These are phyloP conservation scores for Penstemon eatonii DNA, from an alignment of 257 asterid genomes.

Conservation along the genomic window DNA sequence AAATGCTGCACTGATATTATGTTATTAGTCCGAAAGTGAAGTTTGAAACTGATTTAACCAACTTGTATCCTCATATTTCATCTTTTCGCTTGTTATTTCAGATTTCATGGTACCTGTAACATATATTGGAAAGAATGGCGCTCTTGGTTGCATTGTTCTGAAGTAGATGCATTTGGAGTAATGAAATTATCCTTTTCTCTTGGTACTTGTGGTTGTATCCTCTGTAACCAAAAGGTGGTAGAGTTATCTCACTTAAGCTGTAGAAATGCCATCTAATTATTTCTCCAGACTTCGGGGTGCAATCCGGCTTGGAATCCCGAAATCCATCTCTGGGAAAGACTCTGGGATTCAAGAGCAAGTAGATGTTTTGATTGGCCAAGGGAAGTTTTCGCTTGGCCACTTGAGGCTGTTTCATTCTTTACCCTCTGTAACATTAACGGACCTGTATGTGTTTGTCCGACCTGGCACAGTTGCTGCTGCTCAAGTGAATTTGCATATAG, in stretches of 20 bases:
- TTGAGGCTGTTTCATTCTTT: conserved; percentile 44
- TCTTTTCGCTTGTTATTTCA: conserved; percentile 18
- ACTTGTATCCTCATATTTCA: conserved; percentile 3
- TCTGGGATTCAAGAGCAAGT: conserved; percentile 45
- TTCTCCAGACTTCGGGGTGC: conserved; percentile 53
- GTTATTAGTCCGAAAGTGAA: neutral
- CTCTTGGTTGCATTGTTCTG: conserved; percentile 26
- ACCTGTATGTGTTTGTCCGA: conserved; percentile 49
- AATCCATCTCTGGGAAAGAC: conserved; percentile 47
- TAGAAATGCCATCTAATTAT: conserved; percentile 73
- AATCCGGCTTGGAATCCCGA: conserved; percentile 47
- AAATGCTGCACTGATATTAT: neutral
- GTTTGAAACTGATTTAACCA: neutral
- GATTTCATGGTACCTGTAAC: conserved; percentile 28
- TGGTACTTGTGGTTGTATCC: conserved; percentile 39
- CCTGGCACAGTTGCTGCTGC: conserved; percentile 69
- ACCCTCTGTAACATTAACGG: conserved; percentile 41
- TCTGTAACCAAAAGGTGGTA: conserved; percentile 29
- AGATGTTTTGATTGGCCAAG: conserved; percentile 49
- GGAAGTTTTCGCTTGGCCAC: conserved; percentile 45
- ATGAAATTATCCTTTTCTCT: conserved; percentile 55
- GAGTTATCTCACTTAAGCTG: conserved; percentile 30
- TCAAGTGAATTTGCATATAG: conserved; percentile 60
- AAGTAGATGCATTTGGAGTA: conserved; percentile 48
- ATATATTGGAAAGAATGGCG: conserved; percentile 25